Evolutionary conservation across 2,329 filamentous ascomycete genomes (phyloP), one percentile per base, ranked within the genome.

Genomic region (Trichoderma gracile): DNA sequence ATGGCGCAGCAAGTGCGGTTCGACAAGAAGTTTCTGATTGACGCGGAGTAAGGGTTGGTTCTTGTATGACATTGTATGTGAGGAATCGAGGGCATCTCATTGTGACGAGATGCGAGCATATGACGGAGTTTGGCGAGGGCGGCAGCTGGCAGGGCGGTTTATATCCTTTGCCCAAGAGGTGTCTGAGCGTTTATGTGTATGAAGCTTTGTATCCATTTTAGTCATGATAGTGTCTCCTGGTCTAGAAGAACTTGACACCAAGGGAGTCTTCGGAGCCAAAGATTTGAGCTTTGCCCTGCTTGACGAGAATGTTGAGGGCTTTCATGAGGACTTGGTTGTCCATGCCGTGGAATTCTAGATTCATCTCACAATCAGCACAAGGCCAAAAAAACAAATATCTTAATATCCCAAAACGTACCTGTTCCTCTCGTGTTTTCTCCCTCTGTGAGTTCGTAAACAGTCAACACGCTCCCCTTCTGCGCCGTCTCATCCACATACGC

Each of bases 161-260:
- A 45, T 62, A 8, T 40, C 43, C 30, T 56, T 56, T 53, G 58
- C 15, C n/a, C 17, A n/a, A 33, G 43, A 21, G 8, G 25, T 43
- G 43, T 49, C 14, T 42, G 23, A 33, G 58, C 21, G 25, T 19
- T 25, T 30, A 27, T 54, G 58, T 49, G 30, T 62, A 19, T 46
- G 38, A 27, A 38, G 38, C 40, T 23, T 54, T 27, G 53, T 23
- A 25, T 25, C 19, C 14, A n/a, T 38, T 49, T 42, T 21, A 46
- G 40, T 38, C 38, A 3, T 30, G 30, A 1, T 15, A 17, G 14
- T 23, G 4, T 21, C 30, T 15, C 6, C 19, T 43, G 23, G 3
- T 53, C 88, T 80, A 97, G 75, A 98, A 98, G 80, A 99, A 98
- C 80, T 99, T 99, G 69, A 98, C 92, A 72, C 95, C 95, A 72